Evolutionary conservation across 1,284 basidiomycete genomes (phyloP).

Genomic region (Limonomyces culmigenus): DNA sequence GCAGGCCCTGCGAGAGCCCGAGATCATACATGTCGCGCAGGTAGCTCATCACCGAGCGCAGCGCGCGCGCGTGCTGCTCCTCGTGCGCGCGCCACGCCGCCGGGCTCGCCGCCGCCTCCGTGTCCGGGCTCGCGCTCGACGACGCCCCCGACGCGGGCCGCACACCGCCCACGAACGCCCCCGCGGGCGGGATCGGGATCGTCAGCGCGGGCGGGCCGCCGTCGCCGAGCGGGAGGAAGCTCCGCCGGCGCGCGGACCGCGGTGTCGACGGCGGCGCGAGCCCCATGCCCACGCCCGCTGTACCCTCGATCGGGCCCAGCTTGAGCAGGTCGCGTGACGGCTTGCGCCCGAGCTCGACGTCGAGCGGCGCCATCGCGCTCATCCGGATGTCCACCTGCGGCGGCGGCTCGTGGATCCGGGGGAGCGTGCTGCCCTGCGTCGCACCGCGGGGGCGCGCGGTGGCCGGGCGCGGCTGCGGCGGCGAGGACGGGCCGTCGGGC

Average conservation of each 20-base stretch:
- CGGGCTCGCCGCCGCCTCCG: conserved; percentile 22
- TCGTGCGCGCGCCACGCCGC: conserved; percentile 49
- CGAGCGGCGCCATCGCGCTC: conserved; percentile 44
- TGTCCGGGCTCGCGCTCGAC: conserved; percentile 28
- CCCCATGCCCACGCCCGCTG: neutral
- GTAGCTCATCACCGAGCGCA: conserved; percentile 88
- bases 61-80: conserved; percentile 57
- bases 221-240: conserved; percentile 70
- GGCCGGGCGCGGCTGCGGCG: conserved; percentile 13
- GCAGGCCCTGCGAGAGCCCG: conserved; percentile 38
- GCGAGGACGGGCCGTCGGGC: conserved; percentile 27
- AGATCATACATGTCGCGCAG: conserved; percentile 91
- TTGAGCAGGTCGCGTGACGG: conserved; percentile 10
- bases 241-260: conserved; percentile 54
- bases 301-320: conserved; percentile 6
- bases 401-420: conserved; percentile 18
- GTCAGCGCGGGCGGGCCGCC: conserved; percentile 35
- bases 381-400: conserved; percentile 55
- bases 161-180: too few species aligned
- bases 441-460: conserved; percentile 10
- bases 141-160: conserved; percentile 44
- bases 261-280: conserved; percentile 13
- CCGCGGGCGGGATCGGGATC: conserved; percentile 42
- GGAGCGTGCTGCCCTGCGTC: conserved; percentile 9
- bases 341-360: conserved; percentile 17